Evolutionary conservation across 2,329 filamentous ascomycete genomes (phyloP), one percentile per base, ranked within the genome.

Genomic region (Pestalotiopsis sp.): DNA sequence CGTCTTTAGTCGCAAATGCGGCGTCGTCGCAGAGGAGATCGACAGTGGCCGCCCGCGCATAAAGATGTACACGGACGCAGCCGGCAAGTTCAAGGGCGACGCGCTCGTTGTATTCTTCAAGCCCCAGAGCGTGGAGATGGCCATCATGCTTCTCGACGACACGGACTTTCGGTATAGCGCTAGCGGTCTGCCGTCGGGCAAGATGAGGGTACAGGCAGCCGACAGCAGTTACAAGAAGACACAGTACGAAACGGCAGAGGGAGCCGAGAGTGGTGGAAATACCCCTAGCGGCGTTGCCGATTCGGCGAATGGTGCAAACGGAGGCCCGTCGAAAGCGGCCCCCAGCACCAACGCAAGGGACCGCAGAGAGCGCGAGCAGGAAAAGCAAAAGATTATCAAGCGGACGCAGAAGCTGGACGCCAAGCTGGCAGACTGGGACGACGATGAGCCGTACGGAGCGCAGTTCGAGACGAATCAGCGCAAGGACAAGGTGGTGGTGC

Each of bases 51-150:
- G 90, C 61, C 94, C 94, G 59, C 91, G 96, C 49, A 95, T 99
- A 81, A 98, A 97, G 83, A 89, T 99, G 80, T 99, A 99, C 82
- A 89, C 86, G 23, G 91, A 98, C 78, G 89, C 92, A 1, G 82
- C 91, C 1, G 96, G 94, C 23, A 88, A 90, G 17, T 97, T 97
- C 86, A 98, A 98, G 78, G 96, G 96, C 70, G 95, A 98, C 78
- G 95, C 94, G 2, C 86, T 99, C 39, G 85, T 99, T 67, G 93
- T 98, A 45, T 99, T 97, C 82, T 98, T 97, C 87, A 94, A 96
- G 74, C 92, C 94, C 0, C 94, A 97, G 77, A 97, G 93, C n/a
- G 95, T 99, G 69, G 85, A 92, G 57, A 91, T 94, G 83, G 94
- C 94, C 59, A 92, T 95, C 72, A 90, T 91, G 83, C 86, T 96